Percentiles rank a stretch among this genome's conserved stretches.
Evolutionary conservation across 768 basidiomycete species (phyloP).

Genomic region (Russula foetens): DNA sequence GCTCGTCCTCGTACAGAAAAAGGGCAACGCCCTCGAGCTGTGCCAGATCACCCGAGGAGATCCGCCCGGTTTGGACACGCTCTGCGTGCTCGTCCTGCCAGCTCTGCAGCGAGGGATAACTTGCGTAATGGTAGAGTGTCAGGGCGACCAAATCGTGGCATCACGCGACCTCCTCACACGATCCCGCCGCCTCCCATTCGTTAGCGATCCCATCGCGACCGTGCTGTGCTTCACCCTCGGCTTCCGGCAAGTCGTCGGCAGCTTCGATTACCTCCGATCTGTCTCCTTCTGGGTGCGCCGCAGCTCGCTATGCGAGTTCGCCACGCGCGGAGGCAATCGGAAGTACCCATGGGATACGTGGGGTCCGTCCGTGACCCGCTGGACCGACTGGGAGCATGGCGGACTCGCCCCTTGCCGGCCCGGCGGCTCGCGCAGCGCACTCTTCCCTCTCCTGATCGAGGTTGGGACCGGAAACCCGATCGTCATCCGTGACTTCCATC

Average conservation of each 20-base stretch:
- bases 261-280: constrained; percentile 13
- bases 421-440: constrained; percentile 6
- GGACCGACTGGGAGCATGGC: constrained; percentile 13
- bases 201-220: constrained; percentile 4
- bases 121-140: constrained; percentile 13
- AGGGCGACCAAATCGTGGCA: constrained; percentile 10
- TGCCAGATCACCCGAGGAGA: constrained; percentile 3
- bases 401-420: constrained; percentile 12
- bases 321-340: background rate
- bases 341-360: constrained; percentile 5
- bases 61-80: constrained; percentile 4
- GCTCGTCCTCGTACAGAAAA: constrained; percentile 9
- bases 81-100: constrained; percentile 9
- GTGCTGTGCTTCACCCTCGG: constrained; percentile 13
- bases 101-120: constrained; percentile 9
- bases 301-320: background rate
- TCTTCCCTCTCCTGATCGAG: constrained; percentile 11
- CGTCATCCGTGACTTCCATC: constrained; percentile 12
- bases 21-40: constrained; percentile 15
- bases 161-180: background rate
- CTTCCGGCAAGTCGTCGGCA: constrained; percentile 7
- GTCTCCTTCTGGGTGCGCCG: constrained; percentile 16
- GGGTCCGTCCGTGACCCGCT: constrained; percentile 9
- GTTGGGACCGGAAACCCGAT: constrained; percentile 12
- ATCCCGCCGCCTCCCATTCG: constrained; percentile 4